phyloP scores from a whole-genome alignment of 1,284 basidiomycete genomes.

The Moesziomyces sp. region DNA sequence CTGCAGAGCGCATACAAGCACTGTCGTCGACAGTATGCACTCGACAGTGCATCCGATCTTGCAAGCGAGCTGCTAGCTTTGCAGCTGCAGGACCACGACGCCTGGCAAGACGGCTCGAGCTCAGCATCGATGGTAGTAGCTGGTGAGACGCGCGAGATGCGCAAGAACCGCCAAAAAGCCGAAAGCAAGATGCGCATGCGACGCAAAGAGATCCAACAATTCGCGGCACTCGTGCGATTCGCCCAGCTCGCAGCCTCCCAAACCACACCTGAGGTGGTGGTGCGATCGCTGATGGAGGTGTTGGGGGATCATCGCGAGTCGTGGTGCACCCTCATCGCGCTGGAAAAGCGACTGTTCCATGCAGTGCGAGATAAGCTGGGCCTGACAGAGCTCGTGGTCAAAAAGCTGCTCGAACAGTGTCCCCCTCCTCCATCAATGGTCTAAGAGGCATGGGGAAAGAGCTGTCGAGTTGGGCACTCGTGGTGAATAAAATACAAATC shows the following conservation, averaged over 20 bases:
- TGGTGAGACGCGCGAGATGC: conserved; percentile 29
- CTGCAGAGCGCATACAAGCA: conserved; percentile 21
- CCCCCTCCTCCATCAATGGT: no score
- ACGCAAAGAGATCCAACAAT: conserved; percentile 21
- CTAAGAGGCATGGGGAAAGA: neutral
- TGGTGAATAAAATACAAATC: no score
- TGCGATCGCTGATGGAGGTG: conserved; percentile 8
- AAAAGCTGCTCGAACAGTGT: conserved; percentile 4
- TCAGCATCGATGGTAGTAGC: neutral
- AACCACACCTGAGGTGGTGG: neutral
- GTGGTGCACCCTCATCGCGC: conserved; percentile 14
- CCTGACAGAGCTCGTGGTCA: conserved; percentile 18
- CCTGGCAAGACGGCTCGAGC: neutral
- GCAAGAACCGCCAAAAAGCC: conserved; percentile 31
- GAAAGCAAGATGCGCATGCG: conserved; percentile 33
- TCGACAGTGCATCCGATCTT: neutral
- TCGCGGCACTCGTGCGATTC: conserved; percentile 14
- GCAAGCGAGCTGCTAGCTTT: conserved; percentile 1
- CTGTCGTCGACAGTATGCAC: conserved; percentile 14
- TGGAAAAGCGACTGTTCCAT: conserved; percentile 30
- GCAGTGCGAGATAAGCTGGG: conserved; percentile 12
- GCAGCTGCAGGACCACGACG: neutral
- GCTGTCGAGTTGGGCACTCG: neutral
- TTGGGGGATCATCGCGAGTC: conserved; percentile 14
- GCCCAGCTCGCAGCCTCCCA: neutral